These are phyloP conservation scores for Albatrellus sp. DNA, from an alignment of 1,284 basidiomycete species.

Conservation along the genomic window DNA sequence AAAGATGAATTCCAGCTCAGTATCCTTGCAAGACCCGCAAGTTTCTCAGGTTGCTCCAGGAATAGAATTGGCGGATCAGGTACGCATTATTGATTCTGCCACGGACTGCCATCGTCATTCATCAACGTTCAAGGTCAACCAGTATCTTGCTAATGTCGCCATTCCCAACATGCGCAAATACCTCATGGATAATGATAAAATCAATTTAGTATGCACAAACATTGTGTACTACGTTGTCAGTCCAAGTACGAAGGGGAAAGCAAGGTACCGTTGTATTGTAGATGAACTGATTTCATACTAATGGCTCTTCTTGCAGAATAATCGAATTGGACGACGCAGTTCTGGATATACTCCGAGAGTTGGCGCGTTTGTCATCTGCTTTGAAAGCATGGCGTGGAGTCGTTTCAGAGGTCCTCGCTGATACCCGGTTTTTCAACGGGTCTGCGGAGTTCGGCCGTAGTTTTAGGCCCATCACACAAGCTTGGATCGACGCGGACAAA, in stretches of 20 bases:
- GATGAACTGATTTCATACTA: conserved; percentile 1
- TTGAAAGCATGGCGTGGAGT: conserved; percentile 79
- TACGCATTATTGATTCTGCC: conserved; percentile 13
- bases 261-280: conserved; percentile 32
- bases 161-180: conserved; percentile 75
- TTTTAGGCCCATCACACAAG: conserved; percentile 76
- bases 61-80: conserved; percentile 42
- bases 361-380: conserved; percentile 69
- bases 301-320: conserved; percentile 29
- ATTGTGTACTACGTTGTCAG: conserved; percentile 80
- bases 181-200: conserved; percentile 78
- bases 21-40: conserved; percentile 28
- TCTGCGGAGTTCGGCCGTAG: conserved; percentile 37
- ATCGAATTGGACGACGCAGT: conserved; percentile 59
- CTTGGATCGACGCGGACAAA: conserved; percentile 80
- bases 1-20: conserved; percentile 34
- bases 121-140: conserved; percentile 42
- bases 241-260: conserved; percentile 67
- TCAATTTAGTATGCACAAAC: conserved; percentile 67
- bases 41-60: conserved; percentile 24
- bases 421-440: conserved; percentile 80
- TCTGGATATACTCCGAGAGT: conserved; percentile 62
- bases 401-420: conserved; percentile 75
- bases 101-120: not conserved
- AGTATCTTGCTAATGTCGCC: conserved; percentile 60